These are phyloP conservation scores for Phascolomyces articulosus DNA, from an alignment of 371 early-diverging fungal species.

Conservation along the genomic window DNA sequence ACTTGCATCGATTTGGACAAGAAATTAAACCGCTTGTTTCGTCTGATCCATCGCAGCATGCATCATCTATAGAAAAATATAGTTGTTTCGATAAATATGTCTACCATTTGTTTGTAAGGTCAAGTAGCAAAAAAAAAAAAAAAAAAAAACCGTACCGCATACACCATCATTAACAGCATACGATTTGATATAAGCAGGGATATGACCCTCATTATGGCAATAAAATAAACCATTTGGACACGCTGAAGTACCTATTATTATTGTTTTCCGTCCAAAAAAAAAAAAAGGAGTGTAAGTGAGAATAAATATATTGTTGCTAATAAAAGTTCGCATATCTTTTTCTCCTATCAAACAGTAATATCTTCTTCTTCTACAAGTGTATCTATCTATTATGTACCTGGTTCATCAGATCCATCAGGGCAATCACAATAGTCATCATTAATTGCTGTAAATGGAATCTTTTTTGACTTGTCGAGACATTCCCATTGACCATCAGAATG, in stretches of 20 bases:
- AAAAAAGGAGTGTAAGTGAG: background rate
- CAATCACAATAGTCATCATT: slow-evolving; percentile 98
- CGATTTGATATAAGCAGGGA: slow-evolving; percentile 68
- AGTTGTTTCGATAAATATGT: no score
- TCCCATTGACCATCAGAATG: slow-evolving; percentile 56
- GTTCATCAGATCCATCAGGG: slow-evolving; percentile 93
- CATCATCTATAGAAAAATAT: slow-evolving; percentile 57
- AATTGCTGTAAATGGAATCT: slow-evolving; percentile 69
- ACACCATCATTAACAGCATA: slow-evolving; percentile 91
- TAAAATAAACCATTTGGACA: slow-evolving; percentile 81
- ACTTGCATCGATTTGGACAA: slow-evolving; percentile 79
- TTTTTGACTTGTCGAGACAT: slow-evolving; percentile 78
- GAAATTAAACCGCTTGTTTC: slow-evolving; percentile 62
- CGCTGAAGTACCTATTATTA: slow-evolving; percentile 85
- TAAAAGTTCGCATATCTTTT: no score
- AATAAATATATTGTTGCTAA: no score
- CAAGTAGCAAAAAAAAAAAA: background rate
- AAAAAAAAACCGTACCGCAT: slow-evolving; percentile 63
- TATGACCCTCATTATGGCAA: slow-evolving; percentile 82
- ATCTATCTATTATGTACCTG: slow-evolving; percentile 55
- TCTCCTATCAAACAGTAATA: background rate
- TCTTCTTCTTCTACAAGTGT: background rate
- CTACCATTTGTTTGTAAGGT: no score
- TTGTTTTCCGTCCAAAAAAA: background rate
- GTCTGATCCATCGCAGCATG: slow-evolving; percentile 95